Evolutionary conservation across 2,329 filamentous ascomycete genomes (phyloP).

Genomic region (Beauveria caledonica): DNA sequence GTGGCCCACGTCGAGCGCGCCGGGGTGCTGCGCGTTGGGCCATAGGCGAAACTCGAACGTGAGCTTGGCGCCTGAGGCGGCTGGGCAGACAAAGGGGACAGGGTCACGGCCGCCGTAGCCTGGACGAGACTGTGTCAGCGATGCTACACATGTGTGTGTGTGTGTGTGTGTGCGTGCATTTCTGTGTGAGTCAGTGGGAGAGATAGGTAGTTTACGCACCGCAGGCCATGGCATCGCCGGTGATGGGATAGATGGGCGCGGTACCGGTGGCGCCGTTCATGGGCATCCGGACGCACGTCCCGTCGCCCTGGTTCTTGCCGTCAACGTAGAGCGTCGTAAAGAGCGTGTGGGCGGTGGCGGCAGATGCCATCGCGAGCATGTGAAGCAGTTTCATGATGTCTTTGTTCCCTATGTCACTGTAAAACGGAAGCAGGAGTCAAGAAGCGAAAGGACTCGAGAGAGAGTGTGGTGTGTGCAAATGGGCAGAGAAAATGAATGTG

Average conservation of each 20-base stretch:
- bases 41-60: conserved; percentile 60
- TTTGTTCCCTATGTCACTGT: too few relatives aligned
- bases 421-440: too few relatives aligned
- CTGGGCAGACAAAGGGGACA: conserved; percentile 41
- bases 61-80: conserved; percentile 44
- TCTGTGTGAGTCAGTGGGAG: background rate
- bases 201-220: conserved; percentile 38
- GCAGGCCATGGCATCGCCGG: conserved; percentile 59
- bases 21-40: conserved; percentile 45
- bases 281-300: conserved; percentile 63
- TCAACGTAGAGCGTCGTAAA: conserved; percentile 58
- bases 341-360: conserved; percentile 48
- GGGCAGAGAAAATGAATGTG: too few relatives aligned
- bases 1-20: conserved; percentile 52
- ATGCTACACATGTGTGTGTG: background rate
- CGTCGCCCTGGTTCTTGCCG: conserved; percentile 58
- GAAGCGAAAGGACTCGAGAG: too few relatives aligned
- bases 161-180: background rate
- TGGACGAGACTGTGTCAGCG: conserved; percentile 18
- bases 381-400: conserved; percentile 30
- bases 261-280: conserved; percentile 43
- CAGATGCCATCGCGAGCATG: conserved; percentile 28
- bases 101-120: conserved; percentile 35
- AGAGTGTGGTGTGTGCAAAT: too few relatives aligned
- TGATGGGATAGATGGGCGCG: conserved; percentile 48